Conservation (phyloP, 1,284 basidiomycete genomes). For the Moesziomyces globuligerus region DNA sequence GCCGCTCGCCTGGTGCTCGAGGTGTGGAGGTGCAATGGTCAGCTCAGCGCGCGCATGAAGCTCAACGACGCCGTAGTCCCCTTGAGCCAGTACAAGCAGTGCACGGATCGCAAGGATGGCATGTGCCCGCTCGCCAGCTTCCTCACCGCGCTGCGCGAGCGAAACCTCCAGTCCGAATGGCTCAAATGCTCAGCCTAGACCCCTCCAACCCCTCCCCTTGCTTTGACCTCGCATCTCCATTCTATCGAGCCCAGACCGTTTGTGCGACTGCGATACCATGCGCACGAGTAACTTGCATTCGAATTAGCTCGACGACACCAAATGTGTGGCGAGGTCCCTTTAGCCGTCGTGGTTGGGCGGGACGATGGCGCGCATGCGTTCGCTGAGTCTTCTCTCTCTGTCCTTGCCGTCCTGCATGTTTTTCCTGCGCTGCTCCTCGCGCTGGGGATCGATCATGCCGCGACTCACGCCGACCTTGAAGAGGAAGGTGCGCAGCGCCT, state of each 20-base stretch:
- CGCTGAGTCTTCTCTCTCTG: slow-evolving; percentile 29
- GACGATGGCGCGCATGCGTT: slow-evolving; percentile 29
- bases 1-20: slow-evolving; percentile 60
- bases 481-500: slow-evolving; percentile 43
- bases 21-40: slow-evolving; percentile 39
- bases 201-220: too few relatives aligned
- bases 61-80: slow-evolving; percentile 61
- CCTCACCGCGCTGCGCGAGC: slow-evolving; percentile 33
- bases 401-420: slow-evolving; percentile 40
- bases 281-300: too few relatives aligned
- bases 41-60: slow-evolving; percentile 26
- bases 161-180: slow-evolving; percentile 54
- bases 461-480: slow-evolving; percentile 51
- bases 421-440: slow-evolving; percentile 30
- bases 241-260: not conserved
- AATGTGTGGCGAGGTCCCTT: not conserved
- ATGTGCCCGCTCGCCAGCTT: slow-evolving; percentile 48
- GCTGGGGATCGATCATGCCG: slow-evolving; percentile 45
- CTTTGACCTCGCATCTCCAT: not conserved
- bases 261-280: too few relatives aligned
- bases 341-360: not conserved
- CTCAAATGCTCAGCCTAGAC: slow-evolving; percentile 15
- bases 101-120: slow-evolving; percentile 50
- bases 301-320: too few relatives aligned
- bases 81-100: slow-evolving; percentile 48